These are phyloP conservation scores for Pneumocystis jirovecii DNA, from an alignment of 1,139 yeast genomes.

Conservation along the genomic window DNA sequence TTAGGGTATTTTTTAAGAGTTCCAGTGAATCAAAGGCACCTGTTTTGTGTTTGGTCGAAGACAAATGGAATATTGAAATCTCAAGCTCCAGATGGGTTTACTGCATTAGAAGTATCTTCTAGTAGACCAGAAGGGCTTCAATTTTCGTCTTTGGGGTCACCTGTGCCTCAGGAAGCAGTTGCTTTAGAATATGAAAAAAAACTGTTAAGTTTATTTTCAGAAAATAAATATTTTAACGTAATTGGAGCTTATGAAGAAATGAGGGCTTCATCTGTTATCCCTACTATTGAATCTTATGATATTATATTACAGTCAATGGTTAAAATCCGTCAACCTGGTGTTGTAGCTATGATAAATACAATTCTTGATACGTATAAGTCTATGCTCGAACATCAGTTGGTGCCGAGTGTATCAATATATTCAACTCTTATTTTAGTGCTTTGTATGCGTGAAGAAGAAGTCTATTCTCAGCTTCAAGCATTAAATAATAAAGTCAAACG, in stretches of 20 bases:
- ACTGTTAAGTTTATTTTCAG: neutral
- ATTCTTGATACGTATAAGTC: constrained; percentile 22
- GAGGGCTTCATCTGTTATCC: neutral
- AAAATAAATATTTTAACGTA: neutral
- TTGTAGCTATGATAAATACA: neutral
- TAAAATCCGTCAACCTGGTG: neutral
- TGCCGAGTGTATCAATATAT: constrained; percentile 11
- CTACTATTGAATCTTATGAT: neutral
- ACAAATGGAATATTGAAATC: neutral
- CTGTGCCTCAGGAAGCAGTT: neutral
- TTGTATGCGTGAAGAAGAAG: constrained; percentile 1
- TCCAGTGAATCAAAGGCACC: neutral
- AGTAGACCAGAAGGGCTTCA: too few species aligned
- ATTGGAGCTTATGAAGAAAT: neutral
- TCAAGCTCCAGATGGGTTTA: too few species aligned
- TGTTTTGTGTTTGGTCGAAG: neutral
- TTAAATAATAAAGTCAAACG: constrained; percentile 12
- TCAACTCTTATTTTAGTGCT: constrained; percentile 10
- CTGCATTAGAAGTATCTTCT: neutral
- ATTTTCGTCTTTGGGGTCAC: neutral
- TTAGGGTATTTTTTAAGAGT: neutral
- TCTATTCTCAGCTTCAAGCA: constrained; percentile 15
- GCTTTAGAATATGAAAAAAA: neutral
- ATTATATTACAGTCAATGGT: neutral
- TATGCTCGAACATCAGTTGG: constrained; percentile 17